Evolutionary conservation across 108 stramenopile species (phyloP).

Genomic region (Cyclotella baltica): DNA sequence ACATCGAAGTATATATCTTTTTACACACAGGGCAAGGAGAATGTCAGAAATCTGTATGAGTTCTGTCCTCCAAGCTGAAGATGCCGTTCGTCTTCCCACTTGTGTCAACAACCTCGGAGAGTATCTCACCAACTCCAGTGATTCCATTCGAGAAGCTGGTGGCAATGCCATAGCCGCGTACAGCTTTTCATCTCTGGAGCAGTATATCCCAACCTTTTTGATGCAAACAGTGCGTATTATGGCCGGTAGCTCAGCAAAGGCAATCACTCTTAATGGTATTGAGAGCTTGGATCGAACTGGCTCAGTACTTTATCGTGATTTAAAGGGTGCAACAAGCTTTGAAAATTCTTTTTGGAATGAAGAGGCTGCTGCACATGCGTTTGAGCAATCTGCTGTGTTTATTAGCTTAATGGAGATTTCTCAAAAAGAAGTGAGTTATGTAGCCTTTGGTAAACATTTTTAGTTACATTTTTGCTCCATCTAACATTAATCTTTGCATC

Average conservation of each 20-base stretch:
- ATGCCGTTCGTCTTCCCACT: constrained; percentile 85
- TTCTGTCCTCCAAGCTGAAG: constrained; percentile 82
- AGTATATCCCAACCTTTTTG: constrained; percentile 84
- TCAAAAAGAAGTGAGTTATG: constrained; percentile 59
- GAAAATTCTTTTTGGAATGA: constrained; percentile 91
- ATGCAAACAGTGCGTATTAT: constrained; percentile 86
- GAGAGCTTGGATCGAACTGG: constrained; percentile 77
- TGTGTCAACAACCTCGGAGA: constrained; percentile 89
- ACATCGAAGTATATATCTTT: not conserved
- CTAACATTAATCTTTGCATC: not conserved
- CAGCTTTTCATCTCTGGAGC: constrained; percentile 84
- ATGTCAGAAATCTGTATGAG: constrained; percentile 82
- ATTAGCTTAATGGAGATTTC: constrained; percentile 89
- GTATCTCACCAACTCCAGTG: constrained; percentile 82
- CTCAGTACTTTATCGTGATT: constrained; percentile 87
- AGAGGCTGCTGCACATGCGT: constrained; percentile 83
- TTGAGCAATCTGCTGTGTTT: constrained; percentile 85
- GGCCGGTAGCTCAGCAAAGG: constrained; percentile 64
- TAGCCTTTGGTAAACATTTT: not conserved
- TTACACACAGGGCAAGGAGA: constrained; percentile 55
- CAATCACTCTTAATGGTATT: constrained; percentile 84
- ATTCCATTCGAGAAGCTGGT: constrained; percentile 83
- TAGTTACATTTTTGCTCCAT: not conserved
- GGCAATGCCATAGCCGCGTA: constrained; percentile 88
- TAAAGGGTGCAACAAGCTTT: constrained; percentile 86